Evolutionary conservation across 768 basidiomycete genomes (phyloP), one percentile per base, ranked within the genome.

Genomic region (Suillus variegatus): DNA sequence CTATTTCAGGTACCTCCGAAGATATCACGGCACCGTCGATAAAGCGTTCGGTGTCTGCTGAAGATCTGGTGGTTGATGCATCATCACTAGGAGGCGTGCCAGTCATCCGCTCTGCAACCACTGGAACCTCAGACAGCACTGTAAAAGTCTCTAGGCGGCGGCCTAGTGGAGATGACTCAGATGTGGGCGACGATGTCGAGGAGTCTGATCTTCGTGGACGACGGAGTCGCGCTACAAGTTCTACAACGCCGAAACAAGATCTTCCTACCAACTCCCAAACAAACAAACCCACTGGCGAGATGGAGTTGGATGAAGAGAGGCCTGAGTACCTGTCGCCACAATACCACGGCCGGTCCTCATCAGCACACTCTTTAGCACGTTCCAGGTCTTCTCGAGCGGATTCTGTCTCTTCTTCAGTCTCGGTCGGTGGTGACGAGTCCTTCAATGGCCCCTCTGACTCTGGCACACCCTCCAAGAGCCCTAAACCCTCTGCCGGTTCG

Each of bases 401-500:
- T 18, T 74, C 77, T 9, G 60, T 77, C 40, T 80, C 83, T 47
- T 79, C 76, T 22, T 76, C 78, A 3, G 47, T 38, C 44, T 76
- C 78, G 5, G 47, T 60, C 20, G 69, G 75, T 32, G 71, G 76
- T 44, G 73, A 74, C 4, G 75, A 75, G 10, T 63, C 69, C 13
- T 65, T 69, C 62, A 78, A 69, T 55, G 72, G 74, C 16, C 74
- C 78, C 9, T 76, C 80, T 0, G 81, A 81, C 36, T 71, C 78
- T 6, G 71, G 70, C 52, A 52, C 68, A 61, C 56, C 70, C 8
- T 71, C 66, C 63, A 77, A 73, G 60, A 78, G 77, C 43, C 75
- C 84, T 5, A 75, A 82, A 1, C 84, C 82, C 62, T 81, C 88
- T 28, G 76, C 84, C 7, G 69, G 68, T 5, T 49, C 74, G 13